These are phyloP conservation scores for Aspergillus flavus DNA, from an alignment of 2,329 filamentous ascomycete species.

Conservation along the genomic window DNA sequence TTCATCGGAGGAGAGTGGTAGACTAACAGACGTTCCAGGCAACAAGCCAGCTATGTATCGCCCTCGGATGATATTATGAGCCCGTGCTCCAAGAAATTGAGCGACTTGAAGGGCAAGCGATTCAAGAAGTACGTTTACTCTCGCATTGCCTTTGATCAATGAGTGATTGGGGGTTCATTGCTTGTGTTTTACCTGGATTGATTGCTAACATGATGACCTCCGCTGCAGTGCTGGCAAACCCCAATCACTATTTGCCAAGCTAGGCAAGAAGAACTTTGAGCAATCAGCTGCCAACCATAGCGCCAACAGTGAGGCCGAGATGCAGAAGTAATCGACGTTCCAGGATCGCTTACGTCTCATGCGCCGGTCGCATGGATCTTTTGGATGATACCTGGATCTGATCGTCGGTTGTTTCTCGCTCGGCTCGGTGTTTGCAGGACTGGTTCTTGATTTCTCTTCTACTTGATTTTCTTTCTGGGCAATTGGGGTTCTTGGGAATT, in stretches of 20 bases:
- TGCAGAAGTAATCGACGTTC: neutral
- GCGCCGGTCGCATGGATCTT: conserved; percentile 17
- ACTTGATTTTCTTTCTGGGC: neutral
- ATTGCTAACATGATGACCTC: neutral
- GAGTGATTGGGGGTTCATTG: too few species aligned
- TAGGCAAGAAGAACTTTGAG: conserved; percentile 49
- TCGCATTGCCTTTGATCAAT: neutral
- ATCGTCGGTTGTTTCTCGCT: conserved; percentile 5
- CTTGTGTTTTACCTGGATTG: too few species aligned
- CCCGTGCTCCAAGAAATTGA: conserved; percentile 54
- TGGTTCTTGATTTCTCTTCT: conserved; percentile 17
- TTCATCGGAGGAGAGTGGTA: neutral
- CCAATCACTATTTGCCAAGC: conserved; percentile 50
- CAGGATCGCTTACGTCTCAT: neutral
- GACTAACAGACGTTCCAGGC: conserved; percentile 21
- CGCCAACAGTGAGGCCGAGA: conserved; percentile 4
- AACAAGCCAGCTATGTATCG: conserved; percentile 47
- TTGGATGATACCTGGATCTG: neutral
- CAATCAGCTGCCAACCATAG: conserved; percentile 32
- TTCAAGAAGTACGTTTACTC: conserved; percentile 47
- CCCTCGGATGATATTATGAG: conserved; percentile 54
- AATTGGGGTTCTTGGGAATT: conserved; percentile 4
- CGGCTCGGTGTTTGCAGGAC: conserved; percentile 5
- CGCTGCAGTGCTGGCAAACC: conserved; percentile 41
- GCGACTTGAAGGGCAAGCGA: conserved; percentile 52